These are phyloP conservation scores for Tulasnella sp. DNA, from an alignment of 768 basidiomycete genomes.

Conservation along the genomic window DNA sequence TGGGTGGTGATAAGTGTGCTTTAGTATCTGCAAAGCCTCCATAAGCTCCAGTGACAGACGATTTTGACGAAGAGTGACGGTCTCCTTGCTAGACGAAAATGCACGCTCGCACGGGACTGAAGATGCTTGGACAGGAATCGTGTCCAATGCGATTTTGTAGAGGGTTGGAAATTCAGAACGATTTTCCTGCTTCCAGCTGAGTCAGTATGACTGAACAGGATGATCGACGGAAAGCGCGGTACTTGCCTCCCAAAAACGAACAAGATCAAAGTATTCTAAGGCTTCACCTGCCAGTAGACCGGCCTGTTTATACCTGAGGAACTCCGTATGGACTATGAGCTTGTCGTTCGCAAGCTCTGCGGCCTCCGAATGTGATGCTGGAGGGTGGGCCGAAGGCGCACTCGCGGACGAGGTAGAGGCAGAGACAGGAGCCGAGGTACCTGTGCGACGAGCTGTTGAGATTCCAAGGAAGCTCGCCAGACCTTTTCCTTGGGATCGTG, in stretches of 20 bases:
- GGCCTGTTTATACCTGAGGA: neutral
- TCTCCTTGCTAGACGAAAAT: neutral
- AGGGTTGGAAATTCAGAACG: neutral
- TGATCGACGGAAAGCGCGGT: neutral
- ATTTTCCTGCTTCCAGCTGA: neutral
- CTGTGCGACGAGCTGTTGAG: neutral
- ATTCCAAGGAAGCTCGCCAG: neutral
- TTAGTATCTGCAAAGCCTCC: neutral
- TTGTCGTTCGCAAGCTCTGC: neutral
- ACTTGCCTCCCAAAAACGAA: neutral
- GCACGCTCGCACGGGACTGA: neutral
- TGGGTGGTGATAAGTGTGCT: neutral
- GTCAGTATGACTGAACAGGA: neutral
- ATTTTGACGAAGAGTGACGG: neutral
- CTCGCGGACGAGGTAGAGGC: neutral
- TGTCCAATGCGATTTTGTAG: conserved; percentile 1
- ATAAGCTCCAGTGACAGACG: neutral
- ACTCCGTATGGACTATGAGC: neutral
- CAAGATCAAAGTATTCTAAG: neutral
- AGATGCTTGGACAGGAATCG: neutral
- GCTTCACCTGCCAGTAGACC: neutral
- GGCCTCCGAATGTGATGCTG: neutral
- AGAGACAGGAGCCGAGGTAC: neutral
- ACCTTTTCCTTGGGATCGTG: neutral
- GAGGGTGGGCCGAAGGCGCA: neutral